Conservation (phyloP, 163 green algal species). For the Volvox carteri region DNA sequence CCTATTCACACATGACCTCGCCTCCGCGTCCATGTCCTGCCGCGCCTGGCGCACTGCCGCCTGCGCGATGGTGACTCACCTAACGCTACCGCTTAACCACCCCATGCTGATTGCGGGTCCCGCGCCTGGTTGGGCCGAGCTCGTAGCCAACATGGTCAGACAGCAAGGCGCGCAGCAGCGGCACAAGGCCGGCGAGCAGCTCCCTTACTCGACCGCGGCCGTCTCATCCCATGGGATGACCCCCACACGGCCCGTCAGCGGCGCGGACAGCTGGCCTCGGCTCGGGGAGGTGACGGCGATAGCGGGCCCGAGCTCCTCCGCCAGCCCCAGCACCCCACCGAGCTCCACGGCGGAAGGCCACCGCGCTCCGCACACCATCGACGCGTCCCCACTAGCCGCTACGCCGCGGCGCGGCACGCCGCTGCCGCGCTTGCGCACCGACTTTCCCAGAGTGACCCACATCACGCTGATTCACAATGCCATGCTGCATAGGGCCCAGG, state of each 20-base stretch:
- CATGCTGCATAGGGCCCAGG: constrained; percentile 23
- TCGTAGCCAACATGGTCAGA: neutral
- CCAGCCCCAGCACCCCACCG: neutral
- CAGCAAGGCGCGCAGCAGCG: neutral
- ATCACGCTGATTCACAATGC: constrained; percentile 41
- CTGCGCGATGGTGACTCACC: constrained; percentile 6
- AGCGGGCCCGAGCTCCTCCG: neutral
- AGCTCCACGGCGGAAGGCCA: neutral
- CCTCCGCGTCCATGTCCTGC: constrained; percentile 1
- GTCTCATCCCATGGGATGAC: neutral
- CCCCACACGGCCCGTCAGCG: neutral
- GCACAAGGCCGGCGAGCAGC: neutral
- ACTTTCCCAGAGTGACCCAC: constrained; percentile 21
- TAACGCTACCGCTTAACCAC: constrained; percentile 48
- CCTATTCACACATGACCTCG: neutral
- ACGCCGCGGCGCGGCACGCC: neutral
- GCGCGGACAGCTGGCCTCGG: neutral
- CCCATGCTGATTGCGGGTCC: constrained; percentile 40
- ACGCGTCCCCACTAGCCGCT: neutral
- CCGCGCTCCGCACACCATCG: neutral
- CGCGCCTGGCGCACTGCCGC: constrained; percentile 20
- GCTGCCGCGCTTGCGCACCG: constrained; percentile 11
- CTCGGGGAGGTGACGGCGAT: neutral
- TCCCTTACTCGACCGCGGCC: neutral
- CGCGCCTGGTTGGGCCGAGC: neutral